phyloP scores from a whole-genome alignment of 2,329 filamentous ascomycete genomes.

The Sphaerostilbella broomeana region DNA sequence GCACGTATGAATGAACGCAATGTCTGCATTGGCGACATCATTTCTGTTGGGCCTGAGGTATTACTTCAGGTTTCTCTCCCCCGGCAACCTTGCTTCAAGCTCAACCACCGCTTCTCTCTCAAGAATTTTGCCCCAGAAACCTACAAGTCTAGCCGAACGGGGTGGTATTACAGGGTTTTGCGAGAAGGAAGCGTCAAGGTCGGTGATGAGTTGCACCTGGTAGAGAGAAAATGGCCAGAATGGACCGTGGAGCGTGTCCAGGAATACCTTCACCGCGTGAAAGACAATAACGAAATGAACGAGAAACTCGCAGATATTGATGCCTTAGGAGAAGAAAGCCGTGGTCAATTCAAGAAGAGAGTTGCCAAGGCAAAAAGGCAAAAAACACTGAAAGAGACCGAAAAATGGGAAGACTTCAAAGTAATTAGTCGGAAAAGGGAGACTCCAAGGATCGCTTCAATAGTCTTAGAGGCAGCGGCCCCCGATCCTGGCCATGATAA shows the following conservation, averaged over 20 bases:
- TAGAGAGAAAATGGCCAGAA: constrained; percentile 47
- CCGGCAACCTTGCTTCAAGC: constrained; percentile 60
- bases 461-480: constrained; percentile 43
- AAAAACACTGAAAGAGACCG: constrained; percentile 21
- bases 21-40: constrained; percentile 57
- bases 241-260: constrained; percentile 60
- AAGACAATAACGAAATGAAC: constrained; percentile 44
- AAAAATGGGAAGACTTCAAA: constrained; percentile 39
- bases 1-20: constrained; percentile 55
- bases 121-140: constrained; percentile 55
- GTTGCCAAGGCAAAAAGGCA: constrained; percentile 41
- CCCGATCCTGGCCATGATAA: constrained; percentile 30
- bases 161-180: constrained; percentile 61
- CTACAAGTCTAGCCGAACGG: constrained; percentile 51
- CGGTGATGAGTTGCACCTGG: constrained; percentile 50
- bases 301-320: constrained; percentile 45
- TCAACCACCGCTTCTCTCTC: constrained; percentile 60
- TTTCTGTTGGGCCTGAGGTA: constrained; percentile 44
- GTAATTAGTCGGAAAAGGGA: constrained; percentile 45
- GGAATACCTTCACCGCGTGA: constrained; percentile 53
- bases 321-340: constrained; percentile 43
- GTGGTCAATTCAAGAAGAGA: constrained; percentile 41
- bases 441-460: constrained; percentile 44
- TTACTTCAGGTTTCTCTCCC: constrained; percentile 55
- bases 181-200: constrained; percentile 45